A percentile compares a stretch with the other conserved stretches of the same genome.
phyloP scores from a whole-genome alignment of 257 asterid species.

The Gentiana dahurica region DNA sequence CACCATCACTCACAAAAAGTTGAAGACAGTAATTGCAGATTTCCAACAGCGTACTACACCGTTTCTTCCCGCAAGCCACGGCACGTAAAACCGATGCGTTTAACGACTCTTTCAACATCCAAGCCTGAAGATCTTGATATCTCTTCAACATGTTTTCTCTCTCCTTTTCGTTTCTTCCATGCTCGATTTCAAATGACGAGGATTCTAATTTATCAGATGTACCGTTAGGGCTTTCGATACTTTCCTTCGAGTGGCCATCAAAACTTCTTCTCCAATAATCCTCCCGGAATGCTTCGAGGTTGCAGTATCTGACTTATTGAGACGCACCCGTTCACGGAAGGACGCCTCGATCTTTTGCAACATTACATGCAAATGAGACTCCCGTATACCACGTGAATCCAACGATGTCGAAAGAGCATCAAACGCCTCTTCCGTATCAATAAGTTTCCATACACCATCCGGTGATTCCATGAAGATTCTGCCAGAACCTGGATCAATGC shows the following conservation, averaged over 20 bases:
- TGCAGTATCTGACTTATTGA: constrained; percentile 19
- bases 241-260: constrained; percentile 24
- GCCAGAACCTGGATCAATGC: constrained; percentile 91
- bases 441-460: constrained; percentile 69
- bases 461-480: constrained; percentile 77
- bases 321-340: constrained; percentile 54
- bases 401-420: constrained; percentile 60
- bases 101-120: constrained; percentile 88
- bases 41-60: constrained; percentile 52
- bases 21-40: constrained; percentile 52
- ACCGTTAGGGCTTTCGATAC: constrained; percentile 49
- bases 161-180: constrained; percentile 51
- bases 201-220: constrained; percentile 47
- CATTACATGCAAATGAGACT: constrained; percentile 94
- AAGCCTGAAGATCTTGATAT: constrained; percentile 55
- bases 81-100: constrained; percentile 40
- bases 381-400: constrained; percentile 92
- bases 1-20: constrained; percentile 26
- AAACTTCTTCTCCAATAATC: constrained; percentile 27
- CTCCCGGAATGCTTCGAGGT: constrained; percentile 10
- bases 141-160: constrained; percentile 40
- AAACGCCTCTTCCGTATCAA: constrained; percentile 87
- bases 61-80: constrained; percentile 42
- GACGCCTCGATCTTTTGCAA: constrained; percentile 67
- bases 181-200: constrained; percentile 53